These are phyloP conservation scores for Penicillium manginii DNA, from an alignment of 495 filamentous ascomycete species.

Conservation along the genomic window DNA sequence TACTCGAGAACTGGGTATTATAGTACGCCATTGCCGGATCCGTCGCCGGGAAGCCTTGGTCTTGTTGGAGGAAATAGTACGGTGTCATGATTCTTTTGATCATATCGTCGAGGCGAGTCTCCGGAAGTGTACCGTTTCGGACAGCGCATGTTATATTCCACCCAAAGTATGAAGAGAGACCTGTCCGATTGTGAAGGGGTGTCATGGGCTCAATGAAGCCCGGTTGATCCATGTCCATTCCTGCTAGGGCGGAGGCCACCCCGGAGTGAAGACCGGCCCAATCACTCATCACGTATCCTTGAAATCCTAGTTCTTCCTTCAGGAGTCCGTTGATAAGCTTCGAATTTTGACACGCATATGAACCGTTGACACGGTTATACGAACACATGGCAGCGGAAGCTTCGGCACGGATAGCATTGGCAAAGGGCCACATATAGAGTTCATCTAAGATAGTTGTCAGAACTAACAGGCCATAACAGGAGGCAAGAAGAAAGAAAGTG, in stretches of 20 bases:
- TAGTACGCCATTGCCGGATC: too few relatives aligned
- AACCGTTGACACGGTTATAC: constrained; percentile 68
- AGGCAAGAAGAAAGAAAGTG: too few relatives aligned
- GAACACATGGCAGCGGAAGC: constrained; percentile 63
- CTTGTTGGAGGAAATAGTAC: constrained; percentile 58
- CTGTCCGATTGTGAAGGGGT: too few relatives aligned
- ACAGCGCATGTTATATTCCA: constrained; percentile 55
- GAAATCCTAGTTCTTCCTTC: constrained; percentile 68
- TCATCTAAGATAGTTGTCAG: too few relatives aligned
- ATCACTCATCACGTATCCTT: constrained; percentile 68
- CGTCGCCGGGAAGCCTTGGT: constrained; percentile 46
- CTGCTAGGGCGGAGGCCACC: constrained; percentile 53
- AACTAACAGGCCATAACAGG: too few relatives aligned
- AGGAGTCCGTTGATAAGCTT: constrained; percentile 63
- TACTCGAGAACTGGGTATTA: too few relatives aligned
- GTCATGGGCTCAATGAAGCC: too few relatives aligned
- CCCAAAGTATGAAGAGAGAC: constrained; percentile 42
- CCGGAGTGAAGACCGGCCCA: constrained; percentile 65
- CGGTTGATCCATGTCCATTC: constrained; percentile 66
- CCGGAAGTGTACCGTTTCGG: constrained; percentile 57
- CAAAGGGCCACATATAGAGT: constrained; percentile 80
- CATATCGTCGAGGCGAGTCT: constrained; percentile 56
- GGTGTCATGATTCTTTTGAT: constrained; percentile 55
- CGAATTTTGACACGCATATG: constrained; percentile 66
- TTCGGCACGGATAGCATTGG: too few relatives aligned